Conservation (phyloP, 345 rosid genomes). For the Murraya paniculata region DNA sequence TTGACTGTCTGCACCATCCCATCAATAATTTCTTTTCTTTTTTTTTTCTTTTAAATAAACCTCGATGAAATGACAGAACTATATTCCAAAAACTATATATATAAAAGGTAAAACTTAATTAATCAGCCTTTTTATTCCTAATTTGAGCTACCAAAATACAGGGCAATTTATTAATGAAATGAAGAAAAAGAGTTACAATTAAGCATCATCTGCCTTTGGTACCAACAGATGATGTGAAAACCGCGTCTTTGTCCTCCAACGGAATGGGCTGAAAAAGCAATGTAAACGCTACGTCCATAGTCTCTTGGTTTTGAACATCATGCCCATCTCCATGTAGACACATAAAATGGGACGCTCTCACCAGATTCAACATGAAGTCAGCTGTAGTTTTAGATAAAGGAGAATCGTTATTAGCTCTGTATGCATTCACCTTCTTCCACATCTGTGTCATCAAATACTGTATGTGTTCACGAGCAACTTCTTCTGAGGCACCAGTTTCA, state of each 20-base stretch:
- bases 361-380: background rate
- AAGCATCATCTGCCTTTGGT: too few species aligned
- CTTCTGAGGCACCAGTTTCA: constrained; percentile 30
- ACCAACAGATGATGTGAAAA: too few species aligned
- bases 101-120: too few species aligned
- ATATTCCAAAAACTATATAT: too few species aligned
- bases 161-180: too few species aligned
- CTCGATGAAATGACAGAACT: too few species aligned
- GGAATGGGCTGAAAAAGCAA: constrained; percentile 7
- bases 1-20: too few species aligned
- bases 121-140: too few species aligned
- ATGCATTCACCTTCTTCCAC: constrained; percentile 28
- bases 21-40: too few species aligned
- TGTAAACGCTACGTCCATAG: background rate
- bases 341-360: constrained; percentile 1
- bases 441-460: constrained; percentile 5
- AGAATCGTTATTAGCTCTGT: background rate
- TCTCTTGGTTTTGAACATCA: constrained; percentile 1
- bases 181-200: too few species aligned
- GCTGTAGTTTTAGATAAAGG: background rate
- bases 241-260: background rate
- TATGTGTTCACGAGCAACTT: constrained; percentile 25
- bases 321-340: constrained; percentile 16
- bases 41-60: too few species aligned
- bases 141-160: too few species aligned